Percentiles rank a stretch among this genome's conserved stretches.
These are phyloP conservation scores for Cystofilobasidium macerans DNA, from an alignment of 768 basidiomycete species.

Conservation along the genomic window DNA sequence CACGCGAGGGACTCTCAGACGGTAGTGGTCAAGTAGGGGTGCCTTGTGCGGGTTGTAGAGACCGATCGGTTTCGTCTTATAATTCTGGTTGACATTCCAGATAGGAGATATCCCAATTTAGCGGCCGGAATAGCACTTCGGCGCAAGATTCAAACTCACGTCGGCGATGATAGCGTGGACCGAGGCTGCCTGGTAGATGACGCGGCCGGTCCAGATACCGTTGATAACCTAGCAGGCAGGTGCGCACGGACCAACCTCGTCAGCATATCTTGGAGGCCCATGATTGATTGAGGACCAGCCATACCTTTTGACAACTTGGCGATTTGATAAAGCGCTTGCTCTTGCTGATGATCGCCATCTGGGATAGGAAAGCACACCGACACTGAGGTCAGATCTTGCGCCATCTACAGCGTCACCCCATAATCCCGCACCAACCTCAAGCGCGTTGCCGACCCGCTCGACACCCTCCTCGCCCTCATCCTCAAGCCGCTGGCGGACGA, in stretches of 20 bases:
- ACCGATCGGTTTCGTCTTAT: conserved; percentile 81
- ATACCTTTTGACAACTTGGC: conserved; percentile 76
- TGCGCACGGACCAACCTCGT: background rate
- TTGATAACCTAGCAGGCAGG: conserved; percentile 18
- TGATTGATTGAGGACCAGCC: too few relatives aligned
- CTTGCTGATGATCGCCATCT: conserved; percentile 65
- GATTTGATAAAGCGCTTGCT: conserved; percentile 83
- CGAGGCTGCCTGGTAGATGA: conserved; percentile 23
- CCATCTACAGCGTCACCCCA: conserved; percentile 26
- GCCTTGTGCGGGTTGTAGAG: conserved; percentile 92
- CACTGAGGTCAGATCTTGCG: too few relatives aligned
- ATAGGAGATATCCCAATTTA: background rate
- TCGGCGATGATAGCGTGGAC: conserved; percentile 65
- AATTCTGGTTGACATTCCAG: conserved; percentile 45
- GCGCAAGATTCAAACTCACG: conserved; percentile 14
- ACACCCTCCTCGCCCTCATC: conserved; percentile 51
- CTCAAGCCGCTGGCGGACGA: conserved; percentile 49
- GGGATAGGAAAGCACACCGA: too few relatives aligned
- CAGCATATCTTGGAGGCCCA: too few relatives aligned
- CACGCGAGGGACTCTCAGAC: conserved; percentile 85
- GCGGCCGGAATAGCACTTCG: too few relatives aligned
- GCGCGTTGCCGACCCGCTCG: conserved; percentile 76
- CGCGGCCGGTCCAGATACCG: conserved; percentile 21
- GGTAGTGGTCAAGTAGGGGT: conserved; percentile 87
- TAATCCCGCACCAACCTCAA: conserved; percentile 49